Evolutionary conservation across 2,329 filamentous ascomycete genomes (phyloP).

Genomic region (Aspergillus cejpii): DNA sequence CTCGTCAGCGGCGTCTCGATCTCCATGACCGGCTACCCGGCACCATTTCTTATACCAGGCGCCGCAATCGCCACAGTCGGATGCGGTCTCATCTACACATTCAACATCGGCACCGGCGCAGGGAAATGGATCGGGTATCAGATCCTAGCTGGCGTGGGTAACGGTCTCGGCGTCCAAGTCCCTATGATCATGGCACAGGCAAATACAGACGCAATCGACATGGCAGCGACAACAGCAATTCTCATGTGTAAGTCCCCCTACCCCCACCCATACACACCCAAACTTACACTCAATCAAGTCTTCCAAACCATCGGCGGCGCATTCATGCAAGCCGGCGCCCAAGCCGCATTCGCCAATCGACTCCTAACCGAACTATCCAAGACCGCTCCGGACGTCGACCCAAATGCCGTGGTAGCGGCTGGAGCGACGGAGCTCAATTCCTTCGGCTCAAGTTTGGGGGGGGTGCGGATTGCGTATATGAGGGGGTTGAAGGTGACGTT

Average conservation of each 20-base stretch:
- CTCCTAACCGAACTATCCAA: slow-evolving; percentile 20
- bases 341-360: slow-evolving; percentile 31
- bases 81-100: slow-evolving; percentile 30
- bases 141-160: slow-evolving; percentile 27
- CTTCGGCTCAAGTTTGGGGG: slow-evolving; percentile 21
- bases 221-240: slow-evolving; percentile 19
- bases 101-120: slow-evolving; percentile 21
- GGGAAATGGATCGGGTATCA: slow-evolving; percentile 38
- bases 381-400: slow-evolving; percentile 22
- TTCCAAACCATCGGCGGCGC: slow-evolving; percentile 31
- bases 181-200: slow-evolving; percentile 21
- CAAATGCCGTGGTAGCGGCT: slow-evolving; percentile 20
- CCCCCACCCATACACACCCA: background rate
- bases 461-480: slow-evolving; percentile 30
- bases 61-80: slow-evolving; percentile 24
- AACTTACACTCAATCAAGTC: slow-evolving; percentile 8
- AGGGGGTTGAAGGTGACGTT: slow-evolving; percentile 21
- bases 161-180: slow-evolving; percentile 22
- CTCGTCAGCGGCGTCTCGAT: slow-evolving; percentile 24
- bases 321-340: slow-evolving; percentile 27
- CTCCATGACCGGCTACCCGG: slow-evolving; percentile 20
- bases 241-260: slow-evolving; percentile 14
- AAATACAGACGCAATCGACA: slow-evolving; percentile 17
- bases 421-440: slow-evolving; percentile 28
- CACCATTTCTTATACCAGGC: slow-evolving; percentile 24